Evolutionary conservation across 257 asterid genomes (phyloP), one percentile per base, ranked within the genome.

Genomic region (Nicotiana attenuata): DNA sequence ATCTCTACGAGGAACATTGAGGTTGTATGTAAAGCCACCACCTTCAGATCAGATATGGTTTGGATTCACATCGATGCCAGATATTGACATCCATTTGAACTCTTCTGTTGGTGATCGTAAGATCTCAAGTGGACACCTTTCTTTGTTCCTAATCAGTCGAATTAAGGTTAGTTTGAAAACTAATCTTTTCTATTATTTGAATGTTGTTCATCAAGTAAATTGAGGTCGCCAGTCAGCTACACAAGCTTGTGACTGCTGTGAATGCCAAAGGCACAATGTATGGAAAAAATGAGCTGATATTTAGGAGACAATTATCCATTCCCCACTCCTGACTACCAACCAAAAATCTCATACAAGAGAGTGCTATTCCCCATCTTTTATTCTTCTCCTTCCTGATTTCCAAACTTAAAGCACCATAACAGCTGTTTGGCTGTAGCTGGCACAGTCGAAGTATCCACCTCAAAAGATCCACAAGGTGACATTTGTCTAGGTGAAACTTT

Each of bases 11-110:
- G 99, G 99, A 88, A 94, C 98, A 52, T 56, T 94, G 85, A 88
- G 93, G 65, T 69, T 96, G 66, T 89, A 84, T 87, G 81, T 96
- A 86, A 94, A 92, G 93, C 91, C 99, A 56, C 99, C 99, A 60
- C 99, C 99, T 87, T 96, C 99, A 38, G 98, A 94, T 90, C 97
- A 90, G 83, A 84, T 96, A 82, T 96, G 99, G 99, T 89, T 89
- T 87, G 97, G 94, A 67, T 96, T 96, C 89, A 87, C 94, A 69
- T 85, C 93, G 13, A 93, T 96, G 98, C 99, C 99, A 57, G 96
- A 92, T 83, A 84, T 96, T 83, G 97, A 93, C 67, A 91, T 96
- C 80, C 87, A 91, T 85, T 88, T 96, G 90, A 97, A 92, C 63
- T 87, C 98, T 79, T 93, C 68, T 83, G 91, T 94, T 84, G 98